phyloP scores from a whole-genome alignment of 2,329 filamentous ascomycete species.

The Colletotrichum neosansevieriae region DNA sequence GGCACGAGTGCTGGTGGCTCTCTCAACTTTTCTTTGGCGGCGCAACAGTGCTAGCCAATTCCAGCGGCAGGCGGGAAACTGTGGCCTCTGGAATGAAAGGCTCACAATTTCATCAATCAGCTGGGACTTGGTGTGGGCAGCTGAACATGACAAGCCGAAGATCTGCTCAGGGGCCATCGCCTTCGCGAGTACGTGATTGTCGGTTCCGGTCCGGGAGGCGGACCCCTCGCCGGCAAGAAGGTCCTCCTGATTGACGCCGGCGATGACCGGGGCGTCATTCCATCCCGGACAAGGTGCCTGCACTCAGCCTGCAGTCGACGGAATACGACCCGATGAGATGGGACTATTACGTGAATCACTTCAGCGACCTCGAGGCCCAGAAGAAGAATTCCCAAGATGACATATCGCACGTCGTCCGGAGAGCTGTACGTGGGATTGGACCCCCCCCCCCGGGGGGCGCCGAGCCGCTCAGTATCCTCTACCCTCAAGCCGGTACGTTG shows the following conservation, averaged over 20 bases:
- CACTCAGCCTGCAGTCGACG: slow-evolving; percentile 42
- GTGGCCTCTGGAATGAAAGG: not conserved
- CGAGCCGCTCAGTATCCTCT: slow-evolving; percentile 57
- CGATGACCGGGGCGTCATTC: slow-evolving; percentile 62
- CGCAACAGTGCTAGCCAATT: not conserved
- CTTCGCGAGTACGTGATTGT: slow-evolving; percentile 65
- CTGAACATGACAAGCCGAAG: not conserved
- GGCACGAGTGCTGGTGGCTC: not conserved
- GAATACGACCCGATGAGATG: slow-evolving; percentile 42
- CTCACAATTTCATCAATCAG: slow-evolving; percentile 7
- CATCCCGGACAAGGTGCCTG: slow-evolving; percentile 46
- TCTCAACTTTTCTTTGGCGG: not conserved
- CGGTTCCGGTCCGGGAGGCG: slow-evolving; percentile 68
- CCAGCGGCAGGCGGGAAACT: not conserved
- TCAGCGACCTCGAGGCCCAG: slow-evolving; percentile 38
- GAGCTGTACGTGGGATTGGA: slow-evolving; percentile 52
- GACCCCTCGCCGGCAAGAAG: slow-evolving; percentile 66
- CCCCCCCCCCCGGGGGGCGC: slow-evolving; percentile 59
- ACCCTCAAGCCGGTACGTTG: slow-evolving; percentile 60
- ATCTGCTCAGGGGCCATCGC: slow-evolving; percentile 25
- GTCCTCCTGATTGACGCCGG: slow-evolving; percentile 71
- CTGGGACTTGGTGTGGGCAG: not conserved
- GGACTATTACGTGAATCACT: slow-evolving; percentile 42
- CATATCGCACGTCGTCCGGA: slow-evolving; percentile 57
- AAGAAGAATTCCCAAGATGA: slow-evolving; percentile 65